phyloP scores from a whole-genome alignment of 305 asterid species.

The Fraxinus baroniana region DNA sequence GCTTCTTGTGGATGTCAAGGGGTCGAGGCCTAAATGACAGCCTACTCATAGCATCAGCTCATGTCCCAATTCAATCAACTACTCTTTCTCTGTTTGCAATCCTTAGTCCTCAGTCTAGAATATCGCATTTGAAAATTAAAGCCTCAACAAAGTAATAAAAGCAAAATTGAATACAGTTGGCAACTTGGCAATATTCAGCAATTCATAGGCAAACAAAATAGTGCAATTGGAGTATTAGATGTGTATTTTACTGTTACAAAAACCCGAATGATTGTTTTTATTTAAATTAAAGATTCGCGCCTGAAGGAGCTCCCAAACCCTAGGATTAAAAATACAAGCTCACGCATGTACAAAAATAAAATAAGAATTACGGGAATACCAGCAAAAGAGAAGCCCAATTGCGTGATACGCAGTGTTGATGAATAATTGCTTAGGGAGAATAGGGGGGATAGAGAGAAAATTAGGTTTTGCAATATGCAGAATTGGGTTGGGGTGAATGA shows the following conservation, averaged over 20 bases:
- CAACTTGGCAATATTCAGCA: slow-evolving; percentile 5
- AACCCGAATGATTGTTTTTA: slow-evolving; percentile 27
- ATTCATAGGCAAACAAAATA: slow-evolving; percentile 11
- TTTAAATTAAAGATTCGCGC: slow-evolving; percentile 33
- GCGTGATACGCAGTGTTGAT: background rate
- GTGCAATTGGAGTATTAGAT: background rate
- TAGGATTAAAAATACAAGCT: slow-evolving; percentile 20
- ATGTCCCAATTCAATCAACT: slow-evolving; percentile 30
- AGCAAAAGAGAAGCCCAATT: slow-evolving; percentile 3
- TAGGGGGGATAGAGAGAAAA: background rate
- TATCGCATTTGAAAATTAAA: background rate
- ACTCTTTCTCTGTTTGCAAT: slow-evolving; percentile 29
- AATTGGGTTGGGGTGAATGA: background rate
- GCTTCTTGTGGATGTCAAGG: slow-evolving; percentile 92
- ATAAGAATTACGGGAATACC: slow-evolving; percentile 14
- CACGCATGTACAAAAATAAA: slow-evolving; percentile 1
- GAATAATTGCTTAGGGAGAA: background rate
- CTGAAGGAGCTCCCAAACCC: slow-evolving; percentile 27
- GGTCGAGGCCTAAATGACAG: slow-evolving; percentile 98
- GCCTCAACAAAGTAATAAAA: background rate
- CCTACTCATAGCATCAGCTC: slow-evolving; percentile 85
- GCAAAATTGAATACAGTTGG: slow-evolving; percentile 1
- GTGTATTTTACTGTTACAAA: slow-evolving; percentile 24
- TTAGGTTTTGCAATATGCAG: slow-evolving; percentile 30
- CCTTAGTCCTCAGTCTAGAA: slow-evolving; percentile 20